Conservation (phyloP, 1,284 basidiomycete genomes). For the Malassezia arunalokei region DNA sequence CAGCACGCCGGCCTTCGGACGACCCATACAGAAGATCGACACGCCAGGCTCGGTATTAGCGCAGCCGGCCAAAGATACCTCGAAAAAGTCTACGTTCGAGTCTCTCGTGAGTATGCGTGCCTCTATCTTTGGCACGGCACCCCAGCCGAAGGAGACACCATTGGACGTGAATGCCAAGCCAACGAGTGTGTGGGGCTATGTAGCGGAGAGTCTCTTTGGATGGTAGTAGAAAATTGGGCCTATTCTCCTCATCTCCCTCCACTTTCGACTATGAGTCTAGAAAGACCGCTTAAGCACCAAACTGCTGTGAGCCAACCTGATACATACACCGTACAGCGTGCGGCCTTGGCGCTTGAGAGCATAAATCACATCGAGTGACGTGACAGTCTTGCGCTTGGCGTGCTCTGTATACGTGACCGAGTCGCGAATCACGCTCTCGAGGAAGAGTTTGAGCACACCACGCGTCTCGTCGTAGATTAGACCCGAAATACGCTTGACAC, state of each 20-base stretch:
- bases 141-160: background rate
- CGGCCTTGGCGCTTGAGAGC: slow-evolving; percentile 70
- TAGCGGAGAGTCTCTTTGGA: slow-evolving; percentile 36
- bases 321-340: slow-evolving; percentile 59
- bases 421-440: slow-evolving; percentile 73
- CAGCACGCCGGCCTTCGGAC: slow-evolving; percentile 12
- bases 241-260: background rate
- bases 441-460: slow-evolving; percentile 69
- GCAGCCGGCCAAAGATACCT: background rate
- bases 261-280: background rate
- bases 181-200: slow-evolving; percentile 17
- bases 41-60: slow-evolving; percentile 7
- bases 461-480: slow-evolving; percentile 92
- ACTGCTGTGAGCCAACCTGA: slow-evolving; percentile 2
- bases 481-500: slow-evolving; percentile 55
- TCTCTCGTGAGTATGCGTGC: slow-evolving; percentile 1
- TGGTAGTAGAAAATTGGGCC: slow-evolving; percentile 16
- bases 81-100: slow-evolving; percentile 4
- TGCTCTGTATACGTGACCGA: slow-evolving; percentile 84
- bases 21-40: slow-evolving; percentile 10
- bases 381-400: slow-evolving; percentile 84
- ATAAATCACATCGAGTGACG: slow-evolving; percentile 81
- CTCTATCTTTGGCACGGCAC: slow-evolving; percentile 17
- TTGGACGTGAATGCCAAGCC: background rate
- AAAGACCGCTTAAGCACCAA: slow-evolving; percentile 30